A percentile compares a stretch with the other conserved stretches of the same genome.
These are phyloP conservation scores for Aureobasidium sp. DNA, from an alignment of 2,329 filamentous ascomycete genomes.

Conservation along the genomic window DNA sequence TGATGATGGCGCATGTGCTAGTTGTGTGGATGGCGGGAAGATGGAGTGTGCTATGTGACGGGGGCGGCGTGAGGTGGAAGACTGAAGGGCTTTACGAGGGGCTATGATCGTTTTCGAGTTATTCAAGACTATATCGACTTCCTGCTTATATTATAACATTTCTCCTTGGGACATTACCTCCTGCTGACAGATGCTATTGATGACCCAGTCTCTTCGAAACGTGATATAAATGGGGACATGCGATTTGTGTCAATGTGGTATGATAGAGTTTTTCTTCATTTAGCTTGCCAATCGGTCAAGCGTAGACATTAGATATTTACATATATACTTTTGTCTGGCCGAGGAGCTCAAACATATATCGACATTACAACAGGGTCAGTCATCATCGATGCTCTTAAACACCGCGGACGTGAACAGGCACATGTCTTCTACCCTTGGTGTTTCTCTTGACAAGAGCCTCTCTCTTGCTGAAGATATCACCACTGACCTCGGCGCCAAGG, in stretches of 20 bases:
- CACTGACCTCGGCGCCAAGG: constrained; percentile 35
- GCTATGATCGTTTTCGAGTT: neutral
- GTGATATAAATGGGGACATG: neutral
- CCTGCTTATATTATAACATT: neutral
- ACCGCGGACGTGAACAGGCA: neutral
- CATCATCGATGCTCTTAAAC: neutral
- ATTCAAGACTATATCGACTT: neutral
- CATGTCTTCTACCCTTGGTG: neutral
- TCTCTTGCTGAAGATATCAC: constrained; percentile 4
- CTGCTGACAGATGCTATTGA: too few species aligned
- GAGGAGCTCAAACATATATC: neutral
- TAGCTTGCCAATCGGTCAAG: neutral
- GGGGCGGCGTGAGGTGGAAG: neutral
- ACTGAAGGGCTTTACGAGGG: neutral
- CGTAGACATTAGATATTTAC: neutral
- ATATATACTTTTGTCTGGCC: neutral
- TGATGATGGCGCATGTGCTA: constrained; percentile 41
- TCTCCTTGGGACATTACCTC: neutral
- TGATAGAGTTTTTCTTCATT: neutral
- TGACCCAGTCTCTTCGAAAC: neutral
- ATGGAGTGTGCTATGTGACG: neutral
- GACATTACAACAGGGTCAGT: neutral
- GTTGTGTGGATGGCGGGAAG: constrained; percentile 32
- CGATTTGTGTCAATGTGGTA: neutral
- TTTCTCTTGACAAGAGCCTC: constrained; percentile 14